Base-by-base conservation (phyloP, 176 grass and related monocot species). In the Avena insularis region DNA sequence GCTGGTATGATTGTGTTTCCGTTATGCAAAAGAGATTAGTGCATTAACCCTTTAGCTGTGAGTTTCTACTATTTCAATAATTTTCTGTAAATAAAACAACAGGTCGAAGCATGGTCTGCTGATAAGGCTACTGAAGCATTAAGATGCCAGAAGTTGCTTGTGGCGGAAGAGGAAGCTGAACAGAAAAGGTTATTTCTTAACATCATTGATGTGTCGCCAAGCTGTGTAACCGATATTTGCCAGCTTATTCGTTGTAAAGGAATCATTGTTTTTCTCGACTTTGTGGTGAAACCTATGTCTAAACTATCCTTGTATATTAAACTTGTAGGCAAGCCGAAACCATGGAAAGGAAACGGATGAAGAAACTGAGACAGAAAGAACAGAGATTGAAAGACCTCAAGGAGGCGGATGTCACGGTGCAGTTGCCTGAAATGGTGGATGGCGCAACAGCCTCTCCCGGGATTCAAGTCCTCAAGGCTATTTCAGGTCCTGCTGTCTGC, bases 121-220 rank as follows among this genome's bases (percentile, higher is more conserved):
- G 87, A 98, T 78, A 98, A 98, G 89, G 87, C 91, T 77, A 85
- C 92, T 45, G 90, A 98, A 84, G 92, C 96, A 75, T 94, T 94
- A 82, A 86, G 94, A 88, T 98, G 90, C 67, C 93, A 98, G 65
- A 92, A 94, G 55, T 88, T 98, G 73, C 96, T 98, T 53, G 90
- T 96, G 53, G 96, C 91, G 71, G 96, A 98, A 91, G 96, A 98
- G 86, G 96, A 98, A 83, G 93, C 90, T 85, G 89, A 90, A 93
- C 93, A 98, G 77, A 98, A 95, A 96, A 98, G 90, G 96, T 95
- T 88, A 23, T 20, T 71, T 2, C 16, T 23, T 82, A 35, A 53
- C 45, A 43, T n/a, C 38, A 38, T 83, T 53, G 36, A 79, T 20
- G 0, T 77, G 72, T 49, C 76, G 1, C n/a, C 77, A 91, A 14